A percentile compares a stretch with the other conserved stretches of the same genome.
Conservation (phyloP, 23 red algal genomes). For the Pyropia yezoensis region DNA sequence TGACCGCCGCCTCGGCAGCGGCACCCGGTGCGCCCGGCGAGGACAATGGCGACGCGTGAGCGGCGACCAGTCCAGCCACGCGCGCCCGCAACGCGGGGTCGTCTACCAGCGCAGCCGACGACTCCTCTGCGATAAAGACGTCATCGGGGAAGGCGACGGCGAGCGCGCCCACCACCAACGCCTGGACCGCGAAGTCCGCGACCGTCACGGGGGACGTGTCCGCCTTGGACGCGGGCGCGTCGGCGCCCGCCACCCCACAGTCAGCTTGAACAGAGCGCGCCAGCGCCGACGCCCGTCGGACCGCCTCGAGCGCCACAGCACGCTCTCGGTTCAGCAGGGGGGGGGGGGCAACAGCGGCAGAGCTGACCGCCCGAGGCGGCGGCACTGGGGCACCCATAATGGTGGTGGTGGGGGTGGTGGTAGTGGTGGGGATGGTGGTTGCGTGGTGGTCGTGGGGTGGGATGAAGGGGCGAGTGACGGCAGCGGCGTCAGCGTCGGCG, state of each 20-base stretch:
- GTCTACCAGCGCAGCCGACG: conserved; percentile 22
- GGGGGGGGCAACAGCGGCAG: no score
- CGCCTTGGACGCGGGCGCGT: conserved; percentile 26
- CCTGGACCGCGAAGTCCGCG: conserved; percentile 96
- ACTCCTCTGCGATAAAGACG: conserved; percentile 91
- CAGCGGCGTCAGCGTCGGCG: no score
- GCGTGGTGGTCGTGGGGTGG: no score
- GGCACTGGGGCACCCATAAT: no score
- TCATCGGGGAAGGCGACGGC: conserved; percentile 58
- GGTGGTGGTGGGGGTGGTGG: no score
- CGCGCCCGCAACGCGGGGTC: conserved; percentile 24
- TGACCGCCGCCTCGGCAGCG: no score
- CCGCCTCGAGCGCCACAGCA: conserved; percentile 16
- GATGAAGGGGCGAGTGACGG: no score
- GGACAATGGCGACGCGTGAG: no score
- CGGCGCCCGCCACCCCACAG: conserved; percentile 2
- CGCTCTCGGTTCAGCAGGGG: conserved; percentile 7
- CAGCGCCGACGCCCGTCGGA: conserved; percentile 12
- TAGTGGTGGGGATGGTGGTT: no score
- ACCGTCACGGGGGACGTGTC: conserved; percentile 88
- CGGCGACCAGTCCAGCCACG: conserved; percentile 2
- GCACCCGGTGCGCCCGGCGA: no score
- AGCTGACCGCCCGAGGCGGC: no score
- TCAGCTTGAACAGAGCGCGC: conserved; percentile 21
- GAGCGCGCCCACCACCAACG: conserved; percentile 59